Evolutionary conservation across 768 basidiomycete genomes (phyloP).

Genomic region (Arthromyces matolae): DNA sequence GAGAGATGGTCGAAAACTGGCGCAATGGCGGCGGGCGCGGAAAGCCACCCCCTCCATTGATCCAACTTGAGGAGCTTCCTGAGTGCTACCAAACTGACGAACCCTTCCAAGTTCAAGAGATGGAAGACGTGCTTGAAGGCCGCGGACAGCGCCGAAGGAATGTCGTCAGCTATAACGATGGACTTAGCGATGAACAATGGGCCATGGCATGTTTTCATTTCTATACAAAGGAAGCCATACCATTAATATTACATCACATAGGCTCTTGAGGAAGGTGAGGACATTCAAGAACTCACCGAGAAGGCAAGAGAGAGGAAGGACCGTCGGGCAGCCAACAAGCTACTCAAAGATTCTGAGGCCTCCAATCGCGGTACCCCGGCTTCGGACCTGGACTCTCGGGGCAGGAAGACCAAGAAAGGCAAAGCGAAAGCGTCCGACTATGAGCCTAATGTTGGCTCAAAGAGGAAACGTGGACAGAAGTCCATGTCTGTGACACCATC

Average conservation of each 20-base stretch:
- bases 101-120: constrained; percentile 62
- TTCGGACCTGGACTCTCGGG: constrained; percentile 50
- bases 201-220: constrained; percentile 53
- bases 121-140: constrained; percentile 69
- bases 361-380: constrained; percentile 64
- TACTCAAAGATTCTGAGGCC: constrained; percentile 53
- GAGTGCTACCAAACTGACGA: constrained; percentile 86
- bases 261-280: constrained; percentile 82
- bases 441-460: constrained; percentile 49
- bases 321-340: constrained; percentile 55
- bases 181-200: constrained; percentile 92
- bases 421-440: constrained; percentile 54
- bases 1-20: constrained; percentile 63
- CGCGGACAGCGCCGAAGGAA: constrained; percentile 83
- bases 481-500: constrained; percentile 77
- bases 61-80: constrained; percentile 87
- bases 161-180: constrained; percentile 90
- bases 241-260: constrained; percentile 18
- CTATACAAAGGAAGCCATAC: not conserved
- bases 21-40: constrained; percentile 70
- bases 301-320: constrained; percentile 62
- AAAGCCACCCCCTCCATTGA: constrained; percentile 71
- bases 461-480: constrained; percentile 75
- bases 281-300: constrained; percentile 70
- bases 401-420: constrained; percentile 63